Conservation (phyloP, 768 basidiomycete genomes). For the Boletus tylopilopsis region DNA sequence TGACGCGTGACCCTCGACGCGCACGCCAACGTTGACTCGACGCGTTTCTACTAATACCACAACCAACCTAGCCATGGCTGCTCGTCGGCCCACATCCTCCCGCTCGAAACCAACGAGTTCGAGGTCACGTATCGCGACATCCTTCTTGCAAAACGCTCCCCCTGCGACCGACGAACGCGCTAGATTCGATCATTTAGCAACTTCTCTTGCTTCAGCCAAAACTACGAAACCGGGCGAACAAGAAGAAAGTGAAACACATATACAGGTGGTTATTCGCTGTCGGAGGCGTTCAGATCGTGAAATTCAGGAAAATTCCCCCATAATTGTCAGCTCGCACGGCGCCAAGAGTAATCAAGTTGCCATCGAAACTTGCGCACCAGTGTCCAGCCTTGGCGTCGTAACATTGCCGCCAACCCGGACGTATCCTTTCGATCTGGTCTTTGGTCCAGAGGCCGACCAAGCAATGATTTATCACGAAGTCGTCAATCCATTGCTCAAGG, state of each 20-base stretch:
- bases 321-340: constrained; percentile 77
- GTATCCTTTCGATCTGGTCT: constrained; percentile 93
- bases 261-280: constrained; percentile 91
- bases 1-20: constrained; percentile 35
- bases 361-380: constrained; percentile 71
- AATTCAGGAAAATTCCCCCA: constrained; percentile 80
- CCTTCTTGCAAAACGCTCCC: constrained; percentile 28
- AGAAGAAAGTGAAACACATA: constrained; percentile 71
- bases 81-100: constrained; percentile 54
- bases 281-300: constrained; percentile 84
- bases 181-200: constrained; percentile 19
- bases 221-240: constrained; percentile 24
- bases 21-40: constrained; percentile 16
- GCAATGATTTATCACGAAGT: constrained; percentile 92
- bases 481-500: constrained; percentile 86
- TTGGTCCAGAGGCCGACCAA: constrained; percentile 96
- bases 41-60: constrained; percentile 29
- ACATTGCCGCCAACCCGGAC: constrained; percentile 75
- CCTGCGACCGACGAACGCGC: constrained; percentile 19
- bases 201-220: constrained; percentile 23
- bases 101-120: constrained; percentile 35
- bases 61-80: constrained; percentile 46
- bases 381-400: constrained; percentile 68
- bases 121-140: constrained; percentile 48
- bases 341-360: constrained; percentile 73